phyloP scores from a whole-genome alignment of 306 rosid genomes.

The Fagus crenata region DNA sequence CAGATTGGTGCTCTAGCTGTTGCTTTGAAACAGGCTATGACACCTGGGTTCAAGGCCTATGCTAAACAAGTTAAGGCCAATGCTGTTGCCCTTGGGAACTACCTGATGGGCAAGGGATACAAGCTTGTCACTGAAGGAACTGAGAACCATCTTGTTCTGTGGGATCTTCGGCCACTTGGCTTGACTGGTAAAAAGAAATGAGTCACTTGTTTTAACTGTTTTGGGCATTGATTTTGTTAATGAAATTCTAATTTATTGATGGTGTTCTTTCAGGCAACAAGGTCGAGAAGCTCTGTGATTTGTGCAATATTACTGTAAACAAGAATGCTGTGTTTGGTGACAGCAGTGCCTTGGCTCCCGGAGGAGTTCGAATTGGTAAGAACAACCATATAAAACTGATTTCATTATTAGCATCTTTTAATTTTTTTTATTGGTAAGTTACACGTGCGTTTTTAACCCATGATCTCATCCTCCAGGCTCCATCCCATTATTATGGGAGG shows the following conservation, averaged over 20 bases:
- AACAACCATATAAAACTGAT: too few relatives aligned
- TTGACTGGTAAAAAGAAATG: slow-evolving; percentile 66
- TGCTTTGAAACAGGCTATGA: slow-evolving; percentile 73
- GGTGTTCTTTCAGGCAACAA: slow-evolving; percentile 94
- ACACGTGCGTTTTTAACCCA: too few relatives aligned
- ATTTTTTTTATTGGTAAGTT: too few relatives aligned
- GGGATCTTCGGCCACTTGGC: slow-evolving; percentile 99
- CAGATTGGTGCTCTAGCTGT: slow-evolving; percentile 97
- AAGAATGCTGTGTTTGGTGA: too few relatives aligned
- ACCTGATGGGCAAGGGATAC: slow-evolving; percentile 74
- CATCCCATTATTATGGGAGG: too few relatives aligned
- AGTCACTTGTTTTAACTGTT: slow-evolving; percentile 1
- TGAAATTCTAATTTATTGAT: slow-evolving; percentile 8
- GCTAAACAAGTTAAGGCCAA: slow-evolving; percentile 97
- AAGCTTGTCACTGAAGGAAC: slow-evolving; percentile 94
- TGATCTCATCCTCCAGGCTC: too few relatives aligned
- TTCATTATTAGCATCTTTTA: too few relatives aligned
- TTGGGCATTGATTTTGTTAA: not conserved
- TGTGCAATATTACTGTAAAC: too few relatives aligned
- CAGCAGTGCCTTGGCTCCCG: too few relatives aligned
- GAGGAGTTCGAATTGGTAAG: too few relatives aligned
- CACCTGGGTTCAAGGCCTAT: slow-evolving; percentile 79
- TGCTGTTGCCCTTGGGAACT: slow-evolving; percentile 86
- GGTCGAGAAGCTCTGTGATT: slow-evolving; percentile 99
- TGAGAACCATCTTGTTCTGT: slow-evolving; percentile 92